Conservation (phyloP, 2,329 filamentous ascomycete genomes). For the Trichoderma polysporum region DNA sequence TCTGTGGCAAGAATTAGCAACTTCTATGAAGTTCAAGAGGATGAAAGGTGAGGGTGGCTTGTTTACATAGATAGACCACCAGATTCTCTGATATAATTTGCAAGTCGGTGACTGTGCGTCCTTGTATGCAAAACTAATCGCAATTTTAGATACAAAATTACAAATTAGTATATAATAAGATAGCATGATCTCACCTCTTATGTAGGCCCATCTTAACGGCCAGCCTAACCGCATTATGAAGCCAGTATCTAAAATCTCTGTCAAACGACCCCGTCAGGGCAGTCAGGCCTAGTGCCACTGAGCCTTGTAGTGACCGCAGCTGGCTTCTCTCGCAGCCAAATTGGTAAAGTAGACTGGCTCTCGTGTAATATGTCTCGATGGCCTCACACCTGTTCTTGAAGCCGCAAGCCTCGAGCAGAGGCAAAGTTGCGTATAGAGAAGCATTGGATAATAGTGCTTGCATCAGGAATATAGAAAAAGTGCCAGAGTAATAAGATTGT, state of each 20-base stretch:
- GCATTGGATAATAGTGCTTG: neutral
- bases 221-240: neutral
- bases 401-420: neutral
- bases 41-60: no score
- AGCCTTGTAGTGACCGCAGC: neutral
- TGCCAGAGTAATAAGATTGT: neutral
- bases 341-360: neutral
- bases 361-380: neutral
- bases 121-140: neutral
- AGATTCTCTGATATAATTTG: neutral
- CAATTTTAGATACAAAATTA: no score
- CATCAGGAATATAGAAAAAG: neutral
- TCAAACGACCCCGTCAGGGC: neutral
- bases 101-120: neutral
- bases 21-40: no score
- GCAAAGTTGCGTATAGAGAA: neutral
- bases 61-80: neutral
- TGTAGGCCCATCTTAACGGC: neutral
- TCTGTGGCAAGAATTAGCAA: no score
- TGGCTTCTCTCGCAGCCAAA: neutral
- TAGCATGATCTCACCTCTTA: neutral
- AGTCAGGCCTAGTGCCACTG: neutral
- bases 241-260: neutral
- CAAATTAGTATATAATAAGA: no score
- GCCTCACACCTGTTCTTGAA: neutral